Conservation (phyloP, 2,329 filamentous ascomycete genomes). For the Trichoderma sp. region DNA sequence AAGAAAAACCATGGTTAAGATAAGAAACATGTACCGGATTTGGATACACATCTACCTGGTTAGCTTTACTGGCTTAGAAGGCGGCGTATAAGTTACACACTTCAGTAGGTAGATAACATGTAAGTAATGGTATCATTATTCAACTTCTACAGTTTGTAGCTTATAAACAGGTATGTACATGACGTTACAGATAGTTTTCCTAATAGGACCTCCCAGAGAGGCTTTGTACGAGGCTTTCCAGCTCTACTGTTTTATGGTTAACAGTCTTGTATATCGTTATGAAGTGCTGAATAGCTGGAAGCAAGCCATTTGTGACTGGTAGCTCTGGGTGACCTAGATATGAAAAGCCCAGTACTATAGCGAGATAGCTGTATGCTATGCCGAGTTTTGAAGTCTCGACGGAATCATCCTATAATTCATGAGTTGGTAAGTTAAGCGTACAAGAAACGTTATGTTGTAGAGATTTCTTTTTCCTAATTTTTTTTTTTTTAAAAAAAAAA, state of each 20-base stretch:
- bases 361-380: slow-evolving; percentile 84
- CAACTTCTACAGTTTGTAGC: background rate
- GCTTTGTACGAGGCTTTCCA: slow-evolving; percentile 19
- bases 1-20: background rate
- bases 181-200: background rate
- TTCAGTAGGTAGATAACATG: background rate
- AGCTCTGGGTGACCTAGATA: slow-evolving; percentile 53
- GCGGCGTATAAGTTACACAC: background rate
- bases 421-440: background rate
- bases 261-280: slow-evolving; percentile 21
- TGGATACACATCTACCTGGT: background rate
- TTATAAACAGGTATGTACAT: background rate
- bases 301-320: slow-evolving; percentile 2
- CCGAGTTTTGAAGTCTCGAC: slow-evolving; percentile 76
- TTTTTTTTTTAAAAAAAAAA: no score
- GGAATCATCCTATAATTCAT: slow-evolving; percentile 62
- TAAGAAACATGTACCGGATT: background rate
- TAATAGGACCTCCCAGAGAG: background rate
- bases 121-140: background rate
- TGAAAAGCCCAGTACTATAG: slow-evolving; percentile 81
- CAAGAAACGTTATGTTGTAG: background rate
- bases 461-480: background rate
- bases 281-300: slow-evolving; percentile 30
- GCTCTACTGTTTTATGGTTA: slow-evolving; percentile 6
- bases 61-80: background rate